Evolutionary conservation across 768 basidiomycete species (phyloP).

Genomic region (Calocybe indica): DNA sequence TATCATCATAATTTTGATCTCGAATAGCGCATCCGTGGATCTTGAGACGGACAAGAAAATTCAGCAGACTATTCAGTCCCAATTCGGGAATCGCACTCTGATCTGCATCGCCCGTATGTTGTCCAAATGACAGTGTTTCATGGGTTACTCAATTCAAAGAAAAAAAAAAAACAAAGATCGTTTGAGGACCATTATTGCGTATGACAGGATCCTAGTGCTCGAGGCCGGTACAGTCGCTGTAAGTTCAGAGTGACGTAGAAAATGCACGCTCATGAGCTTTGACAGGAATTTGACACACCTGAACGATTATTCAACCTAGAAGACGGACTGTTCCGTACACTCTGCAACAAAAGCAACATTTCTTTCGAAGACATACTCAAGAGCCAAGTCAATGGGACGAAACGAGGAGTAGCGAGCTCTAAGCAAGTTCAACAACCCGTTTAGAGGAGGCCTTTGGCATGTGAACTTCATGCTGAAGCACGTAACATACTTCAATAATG

Average conservation of each 20-base stretch:
- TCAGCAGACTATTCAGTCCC: conserved; percentile 81
- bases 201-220: conserved; percentile 77
- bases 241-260: too few relatives aligned
- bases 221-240: conserved; percentile 57
- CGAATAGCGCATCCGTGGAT: conserved; percentile 64
- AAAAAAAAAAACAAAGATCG: conserved; percentile 46
- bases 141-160: not conserved
- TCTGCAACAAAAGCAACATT: conserved; percentile 54
- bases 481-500: too few relatives aligned
- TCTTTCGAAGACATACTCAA: conserved; percentile 36
- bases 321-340: conserved; percentile 52
- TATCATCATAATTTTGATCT: conserved; percentile 6
- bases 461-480: not conserved
- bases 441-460: not conserved
- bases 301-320: conserved; percentile 37
- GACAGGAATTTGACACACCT: conserved; percentile 55
- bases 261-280: not conserved
- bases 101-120: conserved; percentile 75
- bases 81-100: conserved; percentile 76
- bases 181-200: conserved; percentile 80
- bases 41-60: conserved; percentile 86
- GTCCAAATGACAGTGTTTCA: not conserved
- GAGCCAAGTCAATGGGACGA: not conserved
- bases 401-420: not conserved
- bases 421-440: not conserved